Conservation (phyloP, 441 rosid genomes). For the Cnidoscolus chayamansa region DNA sequence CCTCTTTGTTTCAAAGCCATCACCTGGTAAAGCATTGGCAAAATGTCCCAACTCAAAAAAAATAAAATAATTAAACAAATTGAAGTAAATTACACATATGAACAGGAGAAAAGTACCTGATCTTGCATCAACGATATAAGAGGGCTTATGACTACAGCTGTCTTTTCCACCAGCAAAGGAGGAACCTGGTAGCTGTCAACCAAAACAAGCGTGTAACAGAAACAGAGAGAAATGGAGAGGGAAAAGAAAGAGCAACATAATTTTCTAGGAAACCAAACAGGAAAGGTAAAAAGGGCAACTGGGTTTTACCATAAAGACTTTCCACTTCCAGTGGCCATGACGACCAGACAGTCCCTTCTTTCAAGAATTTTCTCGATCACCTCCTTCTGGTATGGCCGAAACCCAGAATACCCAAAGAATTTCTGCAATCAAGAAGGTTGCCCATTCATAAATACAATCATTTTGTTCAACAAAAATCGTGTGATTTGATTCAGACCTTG, state of each 20-base stretch:
- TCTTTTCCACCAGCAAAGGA: slow-evolving; percentile 39
- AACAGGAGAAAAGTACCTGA: slow-evolving; percentile 28
- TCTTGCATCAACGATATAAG: slow-evolving; percentile 56
- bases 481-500: slow-evolving; percentile 19
- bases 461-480: neutral
- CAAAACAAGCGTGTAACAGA: neutral
- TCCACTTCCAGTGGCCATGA: slow-evolving; percentile 58
- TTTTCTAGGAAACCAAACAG: neutral
- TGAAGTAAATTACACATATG: neutral
- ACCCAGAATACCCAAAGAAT: slow-evolving; percentile 41
- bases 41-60: neutral
- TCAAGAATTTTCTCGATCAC: slow-evolving; percentile 35
- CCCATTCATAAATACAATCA: neutral
- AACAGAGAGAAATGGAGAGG: neutral
- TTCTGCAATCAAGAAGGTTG: slow-evolving; percentile 23
- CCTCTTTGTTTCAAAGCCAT: slow-evolving; percentile 47
- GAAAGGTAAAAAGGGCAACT: neutral
- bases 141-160: slow-evolving; percentile 46
- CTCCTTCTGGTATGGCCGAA: slow-evolving; percentile 46
- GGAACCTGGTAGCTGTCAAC: slow-evolving; percentile 46
- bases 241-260: neutral
- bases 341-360: slow-evolving; percentile 42
- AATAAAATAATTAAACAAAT: neutral
- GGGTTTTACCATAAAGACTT: slow-evolving; percentile 43
- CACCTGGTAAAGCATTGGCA: slow-evolving; percentile 24